Base-by-base conservation (phyloP, 441 rosid species). In the Croton laevigatus region DNA sequence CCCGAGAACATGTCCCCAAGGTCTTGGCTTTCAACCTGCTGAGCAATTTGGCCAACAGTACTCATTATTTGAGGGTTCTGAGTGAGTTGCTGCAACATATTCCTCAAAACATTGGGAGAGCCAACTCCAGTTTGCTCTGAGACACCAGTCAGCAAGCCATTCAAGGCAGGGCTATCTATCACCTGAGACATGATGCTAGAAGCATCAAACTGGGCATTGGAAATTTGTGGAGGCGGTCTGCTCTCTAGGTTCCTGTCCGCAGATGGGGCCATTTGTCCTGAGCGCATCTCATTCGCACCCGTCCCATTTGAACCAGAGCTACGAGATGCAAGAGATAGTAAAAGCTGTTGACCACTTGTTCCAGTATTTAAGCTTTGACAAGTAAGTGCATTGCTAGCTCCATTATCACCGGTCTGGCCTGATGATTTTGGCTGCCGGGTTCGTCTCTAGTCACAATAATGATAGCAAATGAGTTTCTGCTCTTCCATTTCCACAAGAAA, bases 1-100 rank as follows among this genome's bases (percentile, higher is more conserved):
- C 96, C 90, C 2, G 88, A 84, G 68, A 93, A 89, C 87, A 93
- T 79, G 78, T 83, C 87, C 67, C 91, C 94, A 69, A 88, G 78
- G 78, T 86, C 94, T 75, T 83, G 92, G 75, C 80, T 70, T 62
- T 93, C 96, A 60, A 91, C 87, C 81, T 93, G 98, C 80, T 86
- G 94, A 52, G 99, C 97, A 79, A 96, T 87, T 76, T 90, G 97
- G 81, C 85, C 79, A 70, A 91, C 94, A 4, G 96, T 81, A 64
- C 81, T 87, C 97, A 91, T 90, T 78, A 96, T 77, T 75, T 86
- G 97, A 36, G 97, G 99, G 69, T 75, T 91, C 83, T 81, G 91
- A 32, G 91, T 90, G 52, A 96, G 83, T 84, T 85, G 97, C 59
- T 90, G 94, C 79, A 96, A 68, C 97, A 93, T 88, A 75, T 85